A percentile compares a stretch with the other conserved stretches of the same genome.
These are phyloP conservation scores for Bonia amplexicaulis DNA, from an alignment of 176 grass and related monocot species.

Conservation along the genomic window DNA sequence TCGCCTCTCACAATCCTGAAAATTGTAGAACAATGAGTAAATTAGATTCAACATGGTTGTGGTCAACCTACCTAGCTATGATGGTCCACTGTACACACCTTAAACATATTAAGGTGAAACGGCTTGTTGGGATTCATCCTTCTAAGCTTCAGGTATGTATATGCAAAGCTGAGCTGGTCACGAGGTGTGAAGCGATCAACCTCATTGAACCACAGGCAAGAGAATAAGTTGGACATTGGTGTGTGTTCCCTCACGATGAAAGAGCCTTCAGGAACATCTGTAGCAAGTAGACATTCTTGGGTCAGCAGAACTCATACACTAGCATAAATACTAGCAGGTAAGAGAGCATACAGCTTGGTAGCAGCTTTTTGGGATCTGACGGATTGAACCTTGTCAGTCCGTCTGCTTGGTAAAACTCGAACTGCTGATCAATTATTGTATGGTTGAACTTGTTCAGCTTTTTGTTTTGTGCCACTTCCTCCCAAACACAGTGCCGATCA, in stretches of 20 bases:
- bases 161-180: conserved; percentile 98
- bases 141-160: conserved; percentile 95
- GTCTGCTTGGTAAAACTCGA: conserved; percentile 93
- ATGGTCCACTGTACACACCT: conserved; percentile 37
- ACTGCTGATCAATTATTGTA: conserved; percentile 96
- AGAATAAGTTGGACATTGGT: conserved; percentile 95
- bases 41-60: not conserved
- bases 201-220: conserved; percentile 97
- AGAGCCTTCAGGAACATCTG: conserved; percentile 99
- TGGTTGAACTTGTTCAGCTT: conserved; percentile 98
- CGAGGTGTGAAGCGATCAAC: conserved; percentile 92
- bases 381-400: conserved; percentile 78
- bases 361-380: conserved; percentile 67
- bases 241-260: conserved; percentile 97
- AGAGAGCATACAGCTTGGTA: conserved; percentile 79
- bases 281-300: conserved; percentile 9
- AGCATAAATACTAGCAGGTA: conserved; percentile 32
- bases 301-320: not conserved
- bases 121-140: conserved; percentile 75
- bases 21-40: not conserved
- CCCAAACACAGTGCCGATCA: conserved; percentile 91
- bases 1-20: conserved; percentile 93
- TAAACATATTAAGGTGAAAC: conserved; percentile 93
- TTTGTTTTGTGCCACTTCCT: conserved; percentile 96
- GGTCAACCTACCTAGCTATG: not conserved